Evolutionary conservation across 257 asterid genomes (phyloP), one percentile per base, ranked within the genome.

Genomic region (Voacanga thouarsii): DNA sequence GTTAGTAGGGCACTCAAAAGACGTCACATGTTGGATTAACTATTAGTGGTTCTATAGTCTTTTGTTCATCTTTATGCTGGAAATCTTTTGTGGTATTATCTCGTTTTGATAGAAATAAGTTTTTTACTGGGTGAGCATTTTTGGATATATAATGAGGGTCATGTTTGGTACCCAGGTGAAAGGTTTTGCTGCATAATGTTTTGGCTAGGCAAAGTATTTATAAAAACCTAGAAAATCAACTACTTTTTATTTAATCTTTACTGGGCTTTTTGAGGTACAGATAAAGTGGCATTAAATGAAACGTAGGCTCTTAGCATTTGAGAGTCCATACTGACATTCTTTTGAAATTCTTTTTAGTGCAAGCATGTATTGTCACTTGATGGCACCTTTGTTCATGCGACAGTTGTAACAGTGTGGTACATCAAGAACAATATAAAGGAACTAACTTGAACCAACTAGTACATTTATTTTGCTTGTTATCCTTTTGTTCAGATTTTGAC

Each of bases 21-120:
- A 96, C 82, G 96, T 96, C 88, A 93, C 99, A 87, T 98, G 99
- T 96, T 88, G 88, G 96, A 85, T 87, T 81, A 75, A 83, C 92
- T 86, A 86, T 90, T 89, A 80, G 84, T 84, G 80, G 51, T 82
- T 86, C 76, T 81, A 65, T 84, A 75, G 81, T 84, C 83, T 85
- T 78, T 82, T 75, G 83, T 51, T 71, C 57, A 76, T 74, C 80
- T n/a, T 55, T 41, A 61, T 80, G n/a, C 44, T 37, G 56, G 69
- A 72, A 56, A 47, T 56, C 70, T 56, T 66, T 63, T 55, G 68
- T 63, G 21, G 73, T 63, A 67, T 51, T 41, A 24, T n/a, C 65
- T 76, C 47, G 7, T 75, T 60, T 71, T 8, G 14, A 49, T 51
- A n/a, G 59, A 9, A 5, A 15, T 53, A 33, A 33, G 37, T 33